Conservation (phyloP, 768 basidiomycete species). For the Suillus tomentosus region DNA sequence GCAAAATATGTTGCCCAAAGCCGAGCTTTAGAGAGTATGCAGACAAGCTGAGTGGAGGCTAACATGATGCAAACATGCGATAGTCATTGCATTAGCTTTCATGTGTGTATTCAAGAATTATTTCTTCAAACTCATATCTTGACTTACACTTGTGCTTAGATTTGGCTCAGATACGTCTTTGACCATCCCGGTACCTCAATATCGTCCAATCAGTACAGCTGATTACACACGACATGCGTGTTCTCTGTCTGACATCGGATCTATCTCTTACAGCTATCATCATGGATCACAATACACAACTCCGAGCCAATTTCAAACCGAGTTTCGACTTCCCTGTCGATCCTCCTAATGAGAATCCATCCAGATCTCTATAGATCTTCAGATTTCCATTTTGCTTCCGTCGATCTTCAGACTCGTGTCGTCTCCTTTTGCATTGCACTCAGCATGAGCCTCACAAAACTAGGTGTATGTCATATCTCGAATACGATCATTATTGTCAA, state of each 20-base stretch:
- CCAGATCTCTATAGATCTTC: background rate
- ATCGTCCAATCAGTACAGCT: background rate
- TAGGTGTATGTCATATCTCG: background rate
- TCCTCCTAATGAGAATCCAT: background rate
- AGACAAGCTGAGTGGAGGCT: too few relatives aligned
- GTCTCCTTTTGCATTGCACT: background rate
- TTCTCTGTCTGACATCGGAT: background rate
- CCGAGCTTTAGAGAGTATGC: background rate
- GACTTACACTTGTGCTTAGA: background rate
- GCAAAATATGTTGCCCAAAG: background rate
- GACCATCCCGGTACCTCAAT: too few relatives aligned
- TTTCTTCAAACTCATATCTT: background rate
- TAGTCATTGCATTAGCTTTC: background rate
- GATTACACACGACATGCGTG: background rate
- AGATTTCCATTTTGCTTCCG: background rate
- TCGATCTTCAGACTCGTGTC: background rate
- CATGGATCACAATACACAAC: background rate
- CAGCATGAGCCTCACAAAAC: background rate
- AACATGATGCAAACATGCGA: too few relatives aligned
- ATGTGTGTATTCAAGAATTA: background rate
- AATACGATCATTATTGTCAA: background rate
- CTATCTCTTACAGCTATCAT: background rate
- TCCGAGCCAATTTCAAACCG: background rate
- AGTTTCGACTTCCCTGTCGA: background rate
- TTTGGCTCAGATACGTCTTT: background rate